These are phyloP conservation scores for Lactarius akahatsu DNA, from an alignment of 768 basidiomycete species.

Conservation along the genomic window DNA sequence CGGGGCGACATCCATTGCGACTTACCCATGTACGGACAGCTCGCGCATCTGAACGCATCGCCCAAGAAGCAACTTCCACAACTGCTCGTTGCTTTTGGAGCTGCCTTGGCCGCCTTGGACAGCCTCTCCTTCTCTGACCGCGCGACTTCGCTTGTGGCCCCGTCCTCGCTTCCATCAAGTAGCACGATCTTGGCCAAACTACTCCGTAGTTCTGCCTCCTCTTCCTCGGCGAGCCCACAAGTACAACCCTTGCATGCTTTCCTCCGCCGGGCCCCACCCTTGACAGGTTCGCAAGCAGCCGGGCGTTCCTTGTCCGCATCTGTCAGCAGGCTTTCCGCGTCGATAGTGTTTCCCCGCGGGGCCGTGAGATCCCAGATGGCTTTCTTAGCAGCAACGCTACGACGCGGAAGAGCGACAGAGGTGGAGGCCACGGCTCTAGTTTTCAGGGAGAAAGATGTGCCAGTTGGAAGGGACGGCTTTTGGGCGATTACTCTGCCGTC, in stretches of 20 bases:
- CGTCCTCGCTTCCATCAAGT: conserved; percentile 61
- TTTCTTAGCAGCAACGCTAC: conserved; percentile 75
- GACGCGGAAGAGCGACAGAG: conserved; percentile 41
- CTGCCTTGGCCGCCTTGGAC: conserved; percentile 61
- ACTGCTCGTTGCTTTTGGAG: conserved; percentile 90
- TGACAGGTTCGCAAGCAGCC: conserved; percentile 69
- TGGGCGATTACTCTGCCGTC: conserved; percentile 60
- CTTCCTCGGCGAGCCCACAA: conserved; percentile 93
- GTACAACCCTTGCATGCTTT: conserved; percentile 96
- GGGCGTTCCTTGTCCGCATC: conserved; percentile 80
- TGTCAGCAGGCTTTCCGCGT: conserved; percentile 81
- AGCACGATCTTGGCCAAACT: conserved; percentile 58
- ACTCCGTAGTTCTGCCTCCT: conserved; percentile 70
- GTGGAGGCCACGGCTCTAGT: conserved; percentile 21
- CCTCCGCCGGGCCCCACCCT: conserved; percentile 60
- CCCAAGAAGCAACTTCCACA: conserved; percentile 98
- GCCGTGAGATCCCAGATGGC: conserved; percentile 83
- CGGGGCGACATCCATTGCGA: conserved; percentile 9
- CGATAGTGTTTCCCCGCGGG: conserved; percentile 70
- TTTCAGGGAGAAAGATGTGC: conserved; percentile 47
- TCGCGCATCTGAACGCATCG: conserved; percentile 94
- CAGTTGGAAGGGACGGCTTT: conserved; percentile 55
- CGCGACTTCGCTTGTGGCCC: conserved; percentile 55
- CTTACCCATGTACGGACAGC: conserved; percentile 92
- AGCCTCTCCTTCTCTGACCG: conserved; percentile 65